Percentiles rank a stretch among this genome's conserved stretches.
These are phyloP conservation scores for Kwoniella sp. DNA, from an alignment of 768 basidiomycete species.

Conservation along the genomic window DNA sequence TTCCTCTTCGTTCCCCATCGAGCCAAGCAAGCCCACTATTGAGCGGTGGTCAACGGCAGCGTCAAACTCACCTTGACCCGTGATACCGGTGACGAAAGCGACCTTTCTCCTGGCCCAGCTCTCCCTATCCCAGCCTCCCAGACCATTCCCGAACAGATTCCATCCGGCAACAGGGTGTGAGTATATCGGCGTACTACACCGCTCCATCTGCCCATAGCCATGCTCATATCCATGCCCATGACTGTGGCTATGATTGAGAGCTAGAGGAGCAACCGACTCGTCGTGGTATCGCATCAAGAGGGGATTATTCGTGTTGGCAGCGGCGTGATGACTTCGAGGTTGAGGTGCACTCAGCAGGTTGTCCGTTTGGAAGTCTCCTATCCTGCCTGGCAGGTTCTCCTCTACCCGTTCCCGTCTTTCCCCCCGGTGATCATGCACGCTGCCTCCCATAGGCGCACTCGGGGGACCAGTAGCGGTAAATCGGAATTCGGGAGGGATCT, in stretches of 20 bases:
- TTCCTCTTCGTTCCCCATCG: no score
- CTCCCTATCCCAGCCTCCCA: conserved; percentile 15
- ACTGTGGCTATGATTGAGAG: not conserved
- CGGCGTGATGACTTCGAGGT: not conserved
- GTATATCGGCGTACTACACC: conserved; percentile 18
- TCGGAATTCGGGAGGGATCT: conserved; percentile 1
- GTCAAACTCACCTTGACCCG: conserved; percentile 30
- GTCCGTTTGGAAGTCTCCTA: conserved; percentile 25
- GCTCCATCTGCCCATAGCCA: conserved; percentile 6
- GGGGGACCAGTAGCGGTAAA: not conserved
- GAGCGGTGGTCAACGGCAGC: no score
- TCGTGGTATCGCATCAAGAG: conserved; percentile 20
- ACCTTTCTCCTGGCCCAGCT: conserved; percentile 24
- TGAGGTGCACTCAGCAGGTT: conserved; percentile 20
- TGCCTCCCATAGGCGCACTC: not conserved
- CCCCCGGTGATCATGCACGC: no score
- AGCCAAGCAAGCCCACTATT: no score
- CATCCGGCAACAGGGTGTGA: conserved; percentile 4
- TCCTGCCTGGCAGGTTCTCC: not conserved
- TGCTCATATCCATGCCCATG: not conserved
- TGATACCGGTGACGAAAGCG: conserved; percentile 28
- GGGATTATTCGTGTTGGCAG: conserved; percentile 15
- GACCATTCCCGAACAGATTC: conserved; percentile 17
- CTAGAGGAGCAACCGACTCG: conserved; percentile 13
- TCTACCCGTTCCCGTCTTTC: not conserved